Percentiles rank a stretch among this genome's conserved stretches.
Evolutionary conservation across 768 basidiomycete species (phyloP).

Genomic region (Pleurotus cornucopiae): DNA sequence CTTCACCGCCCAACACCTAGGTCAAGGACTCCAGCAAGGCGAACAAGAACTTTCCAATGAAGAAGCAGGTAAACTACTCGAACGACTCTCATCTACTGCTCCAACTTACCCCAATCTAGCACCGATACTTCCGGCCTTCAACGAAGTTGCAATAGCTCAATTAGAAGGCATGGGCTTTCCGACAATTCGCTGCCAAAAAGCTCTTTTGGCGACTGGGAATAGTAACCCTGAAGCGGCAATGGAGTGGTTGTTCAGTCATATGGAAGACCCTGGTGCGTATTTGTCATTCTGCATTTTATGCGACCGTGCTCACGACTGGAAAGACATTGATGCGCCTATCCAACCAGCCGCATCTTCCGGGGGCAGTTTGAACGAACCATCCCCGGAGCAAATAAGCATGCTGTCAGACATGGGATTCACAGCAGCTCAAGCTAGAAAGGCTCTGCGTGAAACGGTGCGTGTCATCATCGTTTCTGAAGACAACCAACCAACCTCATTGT

Average conservation of each 20-base stretch:
- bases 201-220: slow-evolving; percentile 83
- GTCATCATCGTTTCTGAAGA: background rate
- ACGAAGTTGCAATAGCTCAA: slow-evolving; percentile 68
- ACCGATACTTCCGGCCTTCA: slow-evolving; percentile 56
- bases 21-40: slow-evolving; percentile 61
- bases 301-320: too few species aligned
- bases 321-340: slow-evolving; percentile 87
- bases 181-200: slow-evolving; percentile 78
- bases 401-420: slow-evolving; percentile 94
- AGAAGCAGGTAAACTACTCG: slow-evolving; percentile 23
- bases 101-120: slow-evolving; percentile 12
- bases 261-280: slow-evolving; percentile 83
- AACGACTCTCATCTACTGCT: background rate
- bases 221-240: slow-evolving; percentile 76
- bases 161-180: slow-evolving; percentile 94
- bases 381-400: slow-evolving; percentile 66
- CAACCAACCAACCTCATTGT: background rate
- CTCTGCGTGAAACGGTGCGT: slow-evolving; percentile 80
- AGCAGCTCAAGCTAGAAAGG: slow-evolving; percentile 75
- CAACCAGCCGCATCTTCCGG: slow-evolving; percentile 22
- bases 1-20: slow-evolving; percentile 59
- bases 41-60: slow-evolving; percentile 71
- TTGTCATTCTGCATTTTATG: too few species aligned
- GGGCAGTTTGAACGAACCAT: slow-evolving; percentile 44
- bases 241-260: slow-evolving; percentile 94